Conservation (phyloP, 1,139 yeast genomes). For the Blastobotrys raffinosifermentans region DNA sequence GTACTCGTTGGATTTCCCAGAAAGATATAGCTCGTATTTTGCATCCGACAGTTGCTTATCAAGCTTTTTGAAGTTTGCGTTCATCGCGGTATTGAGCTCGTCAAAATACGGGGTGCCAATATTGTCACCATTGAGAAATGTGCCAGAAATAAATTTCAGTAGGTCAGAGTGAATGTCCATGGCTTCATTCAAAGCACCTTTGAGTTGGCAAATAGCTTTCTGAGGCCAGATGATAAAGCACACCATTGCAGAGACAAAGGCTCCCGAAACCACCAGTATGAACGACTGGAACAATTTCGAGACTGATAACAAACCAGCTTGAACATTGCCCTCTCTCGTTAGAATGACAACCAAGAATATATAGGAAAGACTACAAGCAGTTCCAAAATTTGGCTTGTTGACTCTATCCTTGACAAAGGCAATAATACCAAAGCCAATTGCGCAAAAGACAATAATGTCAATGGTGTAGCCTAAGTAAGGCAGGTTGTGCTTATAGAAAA, state of each 20-base stretch:
- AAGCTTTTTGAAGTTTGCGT: constrained; percentile 39
- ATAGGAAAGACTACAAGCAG: constrained; percentile 75
- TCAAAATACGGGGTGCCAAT: constrained; percentile 38
- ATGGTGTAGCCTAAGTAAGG: constrained; percentile 50
- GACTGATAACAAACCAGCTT: constrained; percentile 56
- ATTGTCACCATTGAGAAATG: constrained; percentile 50
- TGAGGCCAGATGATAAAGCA: constrained; percentile 64
- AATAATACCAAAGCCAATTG: constrained; percentile 57
- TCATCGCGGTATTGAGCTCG: constrained; percentile 37
- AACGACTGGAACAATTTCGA: constrained; percentile 51
- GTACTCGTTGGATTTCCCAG: constrained; percentile 55
- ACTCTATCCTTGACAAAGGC: constrained; percentile 67
- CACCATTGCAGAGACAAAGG: constrained; percentile 48
- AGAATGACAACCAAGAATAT: constrained; percentile 66
- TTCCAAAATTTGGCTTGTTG: constrained; percentile 64
- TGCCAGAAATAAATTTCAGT: constrained; percentile 44
- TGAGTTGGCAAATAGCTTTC: constrained; percentile 47
- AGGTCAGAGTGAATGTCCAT: constrained; percentile 50
- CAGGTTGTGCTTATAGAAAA: constrained; percentile 42
- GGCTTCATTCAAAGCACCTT: constrained; percentile 46
- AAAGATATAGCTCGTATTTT: constrained; percentile 49
- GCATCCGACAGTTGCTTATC: constrained; percentile 53
- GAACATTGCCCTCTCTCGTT: constrained; percentile 69
- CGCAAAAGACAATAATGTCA: constrained; percentile 47
- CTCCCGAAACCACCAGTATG: constrained; percentile 57